Base-by-base conservation (phyloP, 768 basidiomycete species). In the Pulveroboletus sp. region DNA sequence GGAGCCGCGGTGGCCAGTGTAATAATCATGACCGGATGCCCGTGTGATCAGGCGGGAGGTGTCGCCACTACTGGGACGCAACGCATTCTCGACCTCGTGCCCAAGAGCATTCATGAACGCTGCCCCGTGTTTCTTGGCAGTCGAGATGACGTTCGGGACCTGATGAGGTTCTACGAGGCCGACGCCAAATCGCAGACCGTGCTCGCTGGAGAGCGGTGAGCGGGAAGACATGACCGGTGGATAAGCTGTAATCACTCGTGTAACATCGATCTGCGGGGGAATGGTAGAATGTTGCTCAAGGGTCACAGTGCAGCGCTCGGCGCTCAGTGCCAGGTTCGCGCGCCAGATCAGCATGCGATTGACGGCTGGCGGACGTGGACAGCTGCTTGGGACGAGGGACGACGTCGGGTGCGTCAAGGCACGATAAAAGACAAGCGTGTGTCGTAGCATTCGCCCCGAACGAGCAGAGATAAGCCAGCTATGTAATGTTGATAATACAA, bases 1-100 rank as follows among this genome's bases (percentile, higher is more conserved):
- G 39, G 24, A 8, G 24, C 24, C 6, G n/a, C 24, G 43, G 39
- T 30, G 39, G 14, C 26, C 4, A 9, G 33, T 46, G 31, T n/a
- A n/a, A n/a, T n/a, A n/a, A n/a, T 0, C 18, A 38, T n/a, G 8
- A 46, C 21, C 11, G 24, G 6, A 49, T 46, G 39, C 43, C 27
- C 15, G 21, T 21, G 39, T 35, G 21, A 63, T 55, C 53, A 96
- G 86, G 96, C 96, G 30, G 96, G 96, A 17, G 96, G 96, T 26
- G 73, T 97, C 56, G 96, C 96, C 1, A 97, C 95, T 14, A 98
- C 96, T 1, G 96, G 96, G 30, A 90, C 80, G n/a, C 77, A 83
- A 64, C 83, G 95, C 27, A 93, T 99, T 62, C 76, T 99, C 40
- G 96, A 99, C 62, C 86, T 99, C 54, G 73, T 85, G 39, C 86